These are phyloP conservation scores for Echeveria elegans DNA, from an alignment of 164 flowering plant genomes.

Conservation along the genomic window DNA sequence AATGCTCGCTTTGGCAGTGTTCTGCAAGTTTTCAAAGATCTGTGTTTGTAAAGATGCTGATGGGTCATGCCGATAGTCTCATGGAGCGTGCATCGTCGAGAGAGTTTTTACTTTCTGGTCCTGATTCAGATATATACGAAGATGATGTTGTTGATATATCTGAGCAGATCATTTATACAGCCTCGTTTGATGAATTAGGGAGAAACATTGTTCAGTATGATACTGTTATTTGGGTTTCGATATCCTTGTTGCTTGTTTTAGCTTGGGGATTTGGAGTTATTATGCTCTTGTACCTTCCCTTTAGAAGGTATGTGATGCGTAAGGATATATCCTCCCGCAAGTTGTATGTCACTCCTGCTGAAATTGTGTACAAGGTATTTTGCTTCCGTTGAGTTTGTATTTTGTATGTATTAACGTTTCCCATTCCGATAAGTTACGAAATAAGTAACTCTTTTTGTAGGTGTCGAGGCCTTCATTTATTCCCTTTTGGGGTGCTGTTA, in stretches of 20 bases:
- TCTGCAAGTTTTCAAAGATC: not conserved
- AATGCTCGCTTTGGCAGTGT: not conserved
- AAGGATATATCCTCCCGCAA: constrained; percentile 60
- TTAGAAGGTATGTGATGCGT: constrained; percentile 48
- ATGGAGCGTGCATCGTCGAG: constrained; percentile 32
- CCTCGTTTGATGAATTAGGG: constrained; percentile 67
- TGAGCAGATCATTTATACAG: constrained; percentile 40
- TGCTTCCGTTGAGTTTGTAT: too few species aligned
- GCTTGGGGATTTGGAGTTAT: constrained; percentile 78
- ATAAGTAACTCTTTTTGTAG: constrained; percentile 22
- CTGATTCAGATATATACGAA: constrained; percentile 39
- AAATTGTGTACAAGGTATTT: constrained; percentile 69
- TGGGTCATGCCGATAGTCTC: constrained; percentile 37
- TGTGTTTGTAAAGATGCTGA: constrained; percentile 29
- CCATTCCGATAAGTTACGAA: not conserved
- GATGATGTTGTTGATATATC: constrained; percentile 29
- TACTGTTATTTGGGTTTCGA: constrained; percentile 59
- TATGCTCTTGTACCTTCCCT: constrained; percentile 66
- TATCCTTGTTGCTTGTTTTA: constrained; percentile 58
- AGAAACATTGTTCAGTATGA: constrained; percentile 39
- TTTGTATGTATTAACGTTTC: not conserved
- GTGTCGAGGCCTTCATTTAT: constrained; percentile 63
- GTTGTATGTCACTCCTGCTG: constrained; percentile 54
- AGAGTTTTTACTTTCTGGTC: constrained; percentile 31
- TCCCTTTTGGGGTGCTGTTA: constrained; percentile 48